A percentile compares a stretch with the other conserved stretches of the same genome.
Conservation (phyloP, 306 rosid species). For the Bauhinia variegata region DNA sequence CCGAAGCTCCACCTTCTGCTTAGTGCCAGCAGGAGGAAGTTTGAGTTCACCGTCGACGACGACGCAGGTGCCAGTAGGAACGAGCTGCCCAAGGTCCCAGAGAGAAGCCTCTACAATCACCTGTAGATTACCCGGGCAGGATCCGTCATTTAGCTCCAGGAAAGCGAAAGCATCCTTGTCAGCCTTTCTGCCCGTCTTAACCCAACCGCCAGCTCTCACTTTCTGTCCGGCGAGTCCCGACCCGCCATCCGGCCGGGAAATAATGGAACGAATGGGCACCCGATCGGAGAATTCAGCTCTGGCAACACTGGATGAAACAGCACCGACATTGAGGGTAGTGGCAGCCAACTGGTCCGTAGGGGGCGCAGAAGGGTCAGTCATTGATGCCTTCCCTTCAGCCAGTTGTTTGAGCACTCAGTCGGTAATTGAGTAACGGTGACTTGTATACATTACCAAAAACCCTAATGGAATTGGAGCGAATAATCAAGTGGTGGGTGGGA, state of each 20-base stretch:
- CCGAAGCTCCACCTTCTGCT: constrained; percentile 86
- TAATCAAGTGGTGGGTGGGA: too few species aligned
- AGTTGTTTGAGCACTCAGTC: too few species aligned
- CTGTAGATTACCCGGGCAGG: constrained; percentile 77
- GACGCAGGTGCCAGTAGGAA: constrained; percentile 80
- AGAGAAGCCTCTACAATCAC: constrained; percentile 81
- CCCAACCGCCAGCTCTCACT: constrained; percentile 88
- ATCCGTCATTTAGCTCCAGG: constrained; percentile 86
- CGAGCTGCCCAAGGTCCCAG: constrained; percentile 75
- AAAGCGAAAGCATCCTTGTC: constrained; percentile 94
- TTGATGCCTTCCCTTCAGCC: background rate
- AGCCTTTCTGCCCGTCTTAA: constrained; percentile 92
- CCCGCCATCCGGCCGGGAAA: constrained; percentile 75
- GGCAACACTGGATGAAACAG: background rate
- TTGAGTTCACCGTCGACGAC: constrained; percentile 74
- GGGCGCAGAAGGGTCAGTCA: constrained; percentile 53
- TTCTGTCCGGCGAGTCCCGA: constrained; percentile 64
- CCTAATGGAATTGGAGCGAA: too few species aligned
- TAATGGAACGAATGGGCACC: constrained; percentile 63
- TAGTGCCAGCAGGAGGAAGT: constrained; percentile 77
- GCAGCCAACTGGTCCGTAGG: constrained; percentile 58
- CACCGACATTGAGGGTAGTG: constrained; percentile 37
- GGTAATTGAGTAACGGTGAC: too few species aligned
- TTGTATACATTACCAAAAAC: too few species aligned
- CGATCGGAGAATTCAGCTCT: constrained; percentile 80